Percentiles rank a stretch among this genome's conserved stretches.
phyloP scores from a whole-genome alignment of 2,329 filamentous ascomycete species.

The Aureobasidium melanogenum region DNA sequence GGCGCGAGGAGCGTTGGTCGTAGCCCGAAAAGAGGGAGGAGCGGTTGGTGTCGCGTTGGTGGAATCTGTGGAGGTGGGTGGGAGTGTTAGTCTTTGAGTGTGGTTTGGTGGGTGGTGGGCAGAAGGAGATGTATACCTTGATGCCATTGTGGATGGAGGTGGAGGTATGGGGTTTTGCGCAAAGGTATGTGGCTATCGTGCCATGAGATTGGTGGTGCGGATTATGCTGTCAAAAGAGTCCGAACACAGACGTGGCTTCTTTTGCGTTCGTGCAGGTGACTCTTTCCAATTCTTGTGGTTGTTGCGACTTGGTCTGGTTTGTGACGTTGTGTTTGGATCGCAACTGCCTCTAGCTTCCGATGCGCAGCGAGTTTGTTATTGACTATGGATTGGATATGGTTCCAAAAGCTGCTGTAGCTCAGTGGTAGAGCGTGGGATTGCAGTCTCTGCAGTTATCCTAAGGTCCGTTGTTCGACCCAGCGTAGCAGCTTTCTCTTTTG shows the following conservation, averaged over 20 bases:
- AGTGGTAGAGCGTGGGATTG: conserved; percentile 13
- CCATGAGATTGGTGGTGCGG: neutral
- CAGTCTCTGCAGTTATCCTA: conserved; percentile 8
- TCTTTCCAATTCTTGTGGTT: neutral
- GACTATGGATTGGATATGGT: too few relatives aligned
- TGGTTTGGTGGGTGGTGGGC: neutral
- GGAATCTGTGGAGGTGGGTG: conserved; percentile 18
- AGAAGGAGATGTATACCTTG: conserved; percentile 6
- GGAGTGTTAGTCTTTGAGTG: conserved; percentile 19
- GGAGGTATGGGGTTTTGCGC: neutral
- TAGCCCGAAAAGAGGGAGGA: conserved; percentile 33
- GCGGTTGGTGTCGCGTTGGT: conserved; percentile 29
- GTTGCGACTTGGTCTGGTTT: neutral
- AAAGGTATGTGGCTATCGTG: neutral
- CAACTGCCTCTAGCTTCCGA: neutral
- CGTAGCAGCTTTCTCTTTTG: conserved; percentile 10
- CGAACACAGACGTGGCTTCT: neutral
- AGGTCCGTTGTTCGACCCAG: conserved; percentile 13
- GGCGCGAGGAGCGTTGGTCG: conserved; percentile 25
- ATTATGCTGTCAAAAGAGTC: neutral
- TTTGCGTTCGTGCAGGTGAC: neutral
- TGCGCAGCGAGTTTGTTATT: neutral
- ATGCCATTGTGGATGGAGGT: conserved; percentile 12
- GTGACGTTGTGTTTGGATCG: neutral
- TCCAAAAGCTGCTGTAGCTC: too few relatives aligned